Conservation (phyloP, 2,329 filamentous ascomycete species). For the Scedosporium boydii region DNA sequence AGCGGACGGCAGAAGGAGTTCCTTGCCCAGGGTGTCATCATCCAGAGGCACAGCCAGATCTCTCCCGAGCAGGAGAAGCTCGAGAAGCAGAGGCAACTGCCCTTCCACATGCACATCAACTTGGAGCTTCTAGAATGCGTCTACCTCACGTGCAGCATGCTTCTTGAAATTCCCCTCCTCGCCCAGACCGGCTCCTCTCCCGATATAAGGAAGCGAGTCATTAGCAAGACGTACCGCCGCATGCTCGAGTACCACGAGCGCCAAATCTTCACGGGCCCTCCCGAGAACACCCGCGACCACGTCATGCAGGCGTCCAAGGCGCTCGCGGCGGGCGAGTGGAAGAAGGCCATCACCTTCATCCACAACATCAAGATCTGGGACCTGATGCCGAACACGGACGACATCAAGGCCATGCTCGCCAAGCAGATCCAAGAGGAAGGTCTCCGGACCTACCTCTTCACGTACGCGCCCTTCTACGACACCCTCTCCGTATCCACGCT, state of each 20-base stretch:
- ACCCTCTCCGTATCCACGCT: conserved; percentile 81
- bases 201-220: conserved; percentile 93
- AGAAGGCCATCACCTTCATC: conserved; percentile 88
- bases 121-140: conserved; percentile 95
- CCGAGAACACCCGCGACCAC: conserved; percentile 97
- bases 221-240: conserved; percentile 98
- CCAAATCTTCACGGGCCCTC: conserved; percentile 96
- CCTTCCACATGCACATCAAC: conserved; percentile 99
- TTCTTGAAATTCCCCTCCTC: conserved; percentile 92
- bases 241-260: conserved; percentile 99
- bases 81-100: conserved; percentile 92
- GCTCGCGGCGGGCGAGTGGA: conserved; percentile 94
- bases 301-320: conserved; percentile 99
- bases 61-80: conserved; percentile 96
- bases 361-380: conserved; percentile 99
- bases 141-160: conserved; percentile 98
- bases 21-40: conserved; percentile 94
- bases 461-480: conserved; percentile 98
- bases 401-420: conserved; percentile 94
- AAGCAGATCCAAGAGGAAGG: conserved; percentile 99
- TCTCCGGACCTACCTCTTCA: conserved; percentile 96
- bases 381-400: conserved; percentile 81
- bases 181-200: conserved; percentile 95
- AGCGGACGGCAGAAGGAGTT: conserved; percentile 97
- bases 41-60: conserved; percentile 93